phyloP scores from a whole-genome alignment of 495 filamentous ascomycete genomes.

The Neurospora sp. region DNA sequence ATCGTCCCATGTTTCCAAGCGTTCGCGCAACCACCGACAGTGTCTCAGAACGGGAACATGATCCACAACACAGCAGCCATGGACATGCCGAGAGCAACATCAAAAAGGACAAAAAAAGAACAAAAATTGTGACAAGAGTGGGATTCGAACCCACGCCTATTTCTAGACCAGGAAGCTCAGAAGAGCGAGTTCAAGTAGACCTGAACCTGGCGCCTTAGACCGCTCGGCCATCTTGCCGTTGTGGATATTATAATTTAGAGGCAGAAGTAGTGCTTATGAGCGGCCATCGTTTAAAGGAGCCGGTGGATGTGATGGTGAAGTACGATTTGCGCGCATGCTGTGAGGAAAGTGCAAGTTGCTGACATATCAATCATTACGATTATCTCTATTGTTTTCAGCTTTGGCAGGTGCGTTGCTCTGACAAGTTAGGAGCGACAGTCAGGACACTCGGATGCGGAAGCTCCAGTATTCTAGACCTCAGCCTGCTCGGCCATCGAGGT shows the following conservation, averaged over 20 bases:
- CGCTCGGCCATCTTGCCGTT: not conserved
- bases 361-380: not conserved
- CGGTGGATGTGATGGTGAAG: not conserved
- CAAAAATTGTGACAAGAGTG: slow-evolving; percentile 6
- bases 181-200: not conserved
- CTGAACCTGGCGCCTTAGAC: not conserved
- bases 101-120: not conserved
- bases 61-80: not conserved
- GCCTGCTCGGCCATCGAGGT: too few species aligned
- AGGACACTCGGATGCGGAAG: too few species aligned
- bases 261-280: not conserved
- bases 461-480: too few species aligned
- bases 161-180: not conserved
- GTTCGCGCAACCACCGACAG: not conserved
- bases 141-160: slow-evolving; percentile 11
- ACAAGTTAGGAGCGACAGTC: not conserved
- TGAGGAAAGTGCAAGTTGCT: not conserved
- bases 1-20: not conserved
- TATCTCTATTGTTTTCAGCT: not conserved
- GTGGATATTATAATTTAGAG: not conserved
- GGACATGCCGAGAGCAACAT: not conserved
- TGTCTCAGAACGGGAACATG: not conserved
- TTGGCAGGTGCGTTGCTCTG: not conserved
- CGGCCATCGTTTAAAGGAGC: not conserved
- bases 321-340: not conserved